phyloP scores from a whole-genome alignment of 2,329 filamentous ascomycete species.

The Tolypocladium nubicola region DNA sequence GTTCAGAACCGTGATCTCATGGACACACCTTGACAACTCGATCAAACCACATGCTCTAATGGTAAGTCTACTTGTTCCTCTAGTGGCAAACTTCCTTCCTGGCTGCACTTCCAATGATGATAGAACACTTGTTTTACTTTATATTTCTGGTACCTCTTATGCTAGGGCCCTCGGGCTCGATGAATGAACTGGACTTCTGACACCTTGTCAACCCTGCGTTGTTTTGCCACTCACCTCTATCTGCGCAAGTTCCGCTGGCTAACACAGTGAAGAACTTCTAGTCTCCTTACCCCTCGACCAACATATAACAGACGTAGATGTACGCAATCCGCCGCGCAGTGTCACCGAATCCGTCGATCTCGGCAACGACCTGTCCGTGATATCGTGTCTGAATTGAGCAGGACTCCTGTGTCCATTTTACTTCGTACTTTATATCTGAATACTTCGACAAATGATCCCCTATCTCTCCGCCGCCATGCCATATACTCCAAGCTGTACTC shows the following conservation, averaged over 20 bases:
- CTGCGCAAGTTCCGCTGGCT: not conserved
- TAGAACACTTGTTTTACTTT: conserved; percentile 41
- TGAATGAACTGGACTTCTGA: conserved; percentile 90
- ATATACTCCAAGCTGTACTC: conserved; percentile 5
- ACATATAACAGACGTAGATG: not conserved
- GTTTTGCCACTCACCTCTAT: not conserved
- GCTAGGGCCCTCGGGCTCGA: conserved; percentile 59
- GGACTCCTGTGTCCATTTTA: not conserved
- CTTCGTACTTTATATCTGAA: conserved; percentile 9
- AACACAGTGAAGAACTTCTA: conserved; percentile 4
- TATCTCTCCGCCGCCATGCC: not conserved
- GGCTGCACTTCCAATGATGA: conserved; percentile 53
- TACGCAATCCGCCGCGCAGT: not conserved
- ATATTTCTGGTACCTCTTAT: conserved; percentile 98
- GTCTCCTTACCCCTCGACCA: not conserved
- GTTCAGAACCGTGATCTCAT: not conserved
- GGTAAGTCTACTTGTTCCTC: conserved; percentile 21
- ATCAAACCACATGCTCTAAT: not conserved
- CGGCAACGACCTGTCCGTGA: not conserved
- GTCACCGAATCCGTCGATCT: not conserved
- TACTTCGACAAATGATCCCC: conserved; percentile 1
- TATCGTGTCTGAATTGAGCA: not conserved
- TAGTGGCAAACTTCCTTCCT: not conserved
- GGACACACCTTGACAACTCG: not conserved
- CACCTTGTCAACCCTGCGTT: conserved; percentile 7